A percentile compares a stretch with the other conserved stretches of the same genome.
Conservation (phyloP, 192 early-diverging fungal species). For the Coemansia sp. region DNA sequence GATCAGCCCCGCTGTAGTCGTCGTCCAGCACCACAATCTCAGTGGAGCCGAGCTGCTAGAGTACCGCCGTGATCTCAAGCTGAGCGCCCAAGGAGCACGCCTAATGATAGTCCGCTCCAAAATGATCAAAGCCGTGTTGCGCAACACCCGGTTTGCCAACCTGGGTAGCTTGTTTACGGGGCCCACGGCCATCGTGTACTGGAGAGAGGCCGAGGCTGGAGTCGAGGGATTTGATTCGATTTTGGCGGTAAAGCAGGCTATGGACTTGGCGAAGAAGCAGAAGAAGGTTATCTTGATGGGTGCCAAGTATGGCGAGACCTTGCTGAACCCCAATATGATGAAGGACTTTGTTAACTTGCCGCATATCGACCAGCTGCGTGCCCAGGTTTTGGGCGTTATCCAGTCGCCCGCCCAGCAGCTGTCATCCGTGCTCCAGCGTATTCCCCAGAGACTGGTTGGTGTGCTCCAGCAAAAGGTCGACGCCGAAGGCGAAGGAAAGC, state of each 20-base stretch:
- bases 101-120: conserved; percentile 46
- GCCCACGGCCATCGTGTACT: conserved; percentile 44
- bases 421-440: conserved; percentile 23
- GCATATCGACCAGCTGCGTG: conserved; percentile 31
- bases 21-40: conserved; percentile 53
- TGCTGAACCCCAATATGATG: conserved; percentile 45
- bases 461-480: conserved; percentile 39
- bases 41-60: conserved; percentile 37
- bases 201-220: conserved; percentile 7
- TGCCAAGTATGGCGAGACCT: conserved; percentile 31
- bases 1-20: conserved; percentile 19
- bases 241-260: conserved; percentile 22
- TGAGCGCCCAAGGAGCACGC: conserved; percentile 21
- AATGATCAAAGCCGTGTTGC: conserved; percentile 48
- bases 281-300: conserved; percentile 46
- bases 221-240: not conserved
- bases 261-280: conserved; percentile 25
- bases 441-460: conserved; percentile 47
- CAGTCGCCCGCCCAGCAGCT: conserved; percentile 37
- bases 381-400: conserved; percentile 45
- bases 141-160: conserved; percentile 42
- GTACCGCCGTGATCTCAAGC: conserved; percentile 26
- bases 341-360: conserved; percentile 42
- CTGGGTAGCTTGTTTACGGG: conserved; percentile 42
- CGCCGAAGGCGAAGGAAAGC: conserved; percentile 16